Base-by-base conservation (phyloP, 148 eudicot genomes). In the Nyssa sinensis region DNA sequence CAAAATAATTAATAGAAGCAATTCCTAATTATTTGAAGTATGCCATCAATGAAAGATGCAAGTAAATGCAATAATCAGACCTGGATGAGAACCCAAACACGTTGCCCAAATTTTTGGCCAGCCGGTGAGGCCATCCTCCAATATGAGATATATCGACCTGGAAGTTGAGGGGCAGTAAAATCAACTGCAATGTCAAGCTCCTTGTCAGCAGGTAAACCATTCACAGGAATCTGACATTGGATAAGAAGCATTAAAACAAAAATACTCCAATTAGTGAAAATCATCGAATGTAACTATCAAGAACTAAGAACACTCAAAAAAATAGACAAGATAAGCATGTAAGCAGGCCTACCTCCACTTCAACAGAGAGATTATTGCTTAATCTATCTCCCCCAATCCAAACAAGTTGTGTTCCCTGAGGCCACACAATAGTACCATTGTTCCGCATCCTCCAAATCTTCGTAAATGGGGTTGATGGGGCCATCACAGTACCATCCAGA, bases 381-480 rank as follows among this genome's bases (percentile, higher is more conserved):
- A 90, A 78, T 24, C 71, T 82, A 73, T 87, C 89, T 32, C 97
- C 95, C 6, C 88, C 90, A 66, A 90, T 80, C 93, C 93, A 88
- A 44, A 81, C 33, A 70, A 92, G 83, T 47, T 65, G 86, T 6
- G 88, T 69, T 41, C 91, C 91, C 37, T 39, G 73, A 13, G 81
- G 78, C 97, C 97, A 92, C 24, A 70, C 76, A 51, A 70, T 33
- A 5, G 71, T 41, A 62, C 97, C 97, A 78, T 65, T 88, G 79
- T 92, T 92, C 78, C 74, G 85, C 87, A 92, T 80, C 73, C 85
- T 78, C 97, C 97, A 92, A 24, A 86, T 88, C 80, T 92, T 92
- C n/a, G 93, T 92, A 69, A 92, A 92, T 24, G 81, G 87, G 0
- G 91, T 83, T 61, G 66, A 81, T 2, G 95, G 93, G 21, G 93